Conservation (phyloP, 2,329 filamentous ascomycete species). For the Dactylellina parvicollis region DNA sequence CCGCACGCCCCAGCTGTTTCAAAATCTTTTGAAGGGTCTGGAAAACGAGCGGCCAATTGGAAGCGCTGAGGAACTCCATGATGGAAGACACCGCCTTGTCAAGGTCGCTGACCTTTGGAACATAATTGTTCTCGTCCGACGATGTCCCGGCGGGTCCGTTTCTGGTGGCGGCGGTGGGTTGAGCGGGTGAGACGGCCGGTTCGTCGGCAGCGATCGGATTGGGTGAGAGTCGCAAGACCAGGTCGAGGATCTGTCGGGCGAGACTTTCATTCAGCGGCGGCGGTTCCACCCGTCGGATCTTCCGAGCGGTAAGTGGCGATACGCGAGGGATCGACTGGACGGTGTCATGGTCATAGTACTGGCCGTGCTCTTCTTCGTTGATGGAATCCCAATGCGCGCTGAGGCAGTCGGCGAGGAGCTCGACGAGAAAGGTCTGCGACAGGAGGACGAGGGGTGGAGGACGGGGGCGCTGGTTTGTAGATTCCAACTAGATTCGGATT, state of each 20-base stretch:
- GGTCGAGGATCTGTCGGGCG: conserved; percentile 57
- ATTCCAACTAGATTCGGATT: conserved; percentile 22
- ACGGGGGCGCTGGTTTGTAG: conserved; percentile 25
- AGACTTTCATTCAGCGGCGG: conserved; percentile 57
- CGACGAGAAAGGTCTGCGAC: conserved; percentile 73
- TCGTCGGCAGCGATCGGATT: conserved; percentile 51
- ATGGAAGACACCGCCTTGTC: conserved; percentile 60
- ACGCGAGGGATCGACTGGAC: conserved; percentile 39
- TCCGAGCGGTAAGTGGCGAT: conserved; percentile 45
- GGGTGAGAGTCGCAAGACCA: conserved; percentile 56
- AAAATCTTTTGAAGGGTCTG: conserved; percentile 57
- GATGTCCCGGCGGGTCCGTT: conserved; percentile 28
- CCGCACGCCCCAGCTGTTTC: conserved; percentile 55
- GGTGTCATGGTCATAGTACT: background rate
- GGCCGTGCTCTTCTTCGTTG: conserved; percentile 67
- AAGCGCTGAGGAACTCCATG: conserved; percentile 72
- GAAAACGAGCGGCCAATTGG: conserved; percentile 70
- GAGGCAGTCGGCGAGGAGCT: conserved; percentile 73
- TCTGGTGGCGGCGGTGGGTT: conserved; percentile 20
- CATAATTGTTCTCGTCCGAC: conserved; percentile 52
- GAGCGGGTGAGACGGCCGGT: conserved; percentile 24
- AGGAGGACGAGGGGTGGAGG: conserved; percentile 64
- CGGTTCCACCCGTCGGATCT: conserved; percentile 55
- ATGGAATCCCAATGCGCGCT: conserved; percentile 70
- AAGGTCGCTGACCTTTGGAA: conserved; percentile 55